Evolutionary conservation across 768 basidiomycete species (phyloP).

Genomic region (Boletus rubroflammeus): DNA sequence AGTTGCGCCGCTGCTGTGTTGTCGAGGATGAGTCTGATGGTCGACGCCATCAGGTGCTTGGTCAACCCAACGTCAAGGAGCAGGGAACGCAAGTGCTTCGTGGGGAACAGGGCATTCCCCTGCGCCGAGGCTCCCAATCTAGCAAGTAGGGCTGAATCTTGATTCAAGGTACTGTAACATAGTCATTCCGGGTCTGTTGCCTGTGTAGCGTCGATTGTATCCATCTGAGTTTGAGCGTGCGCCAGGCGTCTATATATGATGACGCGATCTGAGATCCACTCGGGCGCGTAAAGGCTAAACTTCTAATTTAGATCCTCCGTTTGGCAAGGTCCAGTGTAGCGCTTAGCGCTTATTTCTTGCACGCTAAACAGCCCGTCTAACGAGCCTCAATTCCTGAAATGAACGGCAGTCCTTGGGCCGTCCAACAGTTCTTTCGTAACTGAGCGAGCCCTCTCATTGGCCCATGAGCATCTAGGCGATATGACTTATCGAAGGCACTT

Average conservation of each 20-base stretch:
- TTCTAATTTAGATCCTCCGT: conserved; percentile 7
- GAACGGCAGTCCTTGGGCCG: no score
- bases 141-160: conserved; percentile 13
- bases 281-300: conserved; percentile 21
- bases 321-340: not conserved
- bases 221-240: not conserved
- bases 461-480: not conserved
- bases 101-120: conserved; percentile 41
- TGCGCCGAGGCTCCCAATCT: conserved; percentile 22
- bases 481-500: not conserved
- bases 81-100: conserved; percentile 52
- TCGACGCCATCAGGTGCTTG: conserved; percentile 18
- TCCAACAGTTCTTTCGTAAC: not conserved
- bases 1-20: conserved; percentile 6
- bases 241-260: not conserved
- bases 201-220: not conserved
- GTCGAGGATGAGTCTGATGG: not conserved
- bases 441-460: not conserved
- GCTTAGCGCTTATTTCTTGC: not conserved
- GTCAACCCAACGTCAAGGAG: conserved; percentile 44
- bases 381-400: not conserved
- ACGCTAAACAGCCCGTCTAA: not conserved
- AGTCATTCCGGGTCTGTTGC: not conserved
- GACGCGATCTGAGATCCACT: conserved; percentile 19
- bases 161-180: not conserved